Evolutionary conservation across 805 yeast genomes (phyloP), one percentile per base, ranked within the genome.

Genomic region (Schwanniomyces occidentalis): DNA sequence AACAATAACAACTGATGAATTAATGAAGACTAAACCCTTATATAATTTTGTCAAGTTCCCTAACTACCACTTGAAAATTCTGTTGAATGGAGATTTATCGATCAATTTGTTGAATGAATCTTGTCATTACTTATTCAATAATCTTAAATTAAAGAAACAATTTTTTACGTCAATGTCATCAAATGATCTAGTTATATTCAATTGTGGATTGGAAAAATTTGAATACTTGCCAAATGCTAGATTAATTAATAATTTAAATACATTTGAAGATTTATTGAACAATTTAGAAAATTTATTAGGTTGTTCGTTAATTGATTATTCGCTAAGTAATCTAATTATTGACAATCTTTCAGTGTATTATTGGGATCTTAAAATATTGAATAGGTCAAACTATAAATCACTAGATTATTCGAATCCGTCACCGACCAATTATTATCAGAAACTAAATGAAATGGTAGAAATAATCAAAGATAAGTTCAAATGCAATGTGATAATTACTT

Each of bases 261-360:
- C 21, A 5, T 28, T 34, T 10, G 30, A 34, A 3, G 21, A 34
- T 10, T 22, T 34, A 9, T 14, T 34, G 16, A 9, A 3, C 4
- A 17, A 16, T 23, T 15, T 34, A 9, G 24, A 24, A 15, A 28
- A 21, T 10, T 24, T 34, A 16, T 20, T 34, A 12, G n/a, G 9
- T 7, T 8, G 9, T 20, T 6, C 3, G n/a, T 27, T 20, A 9
- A 18, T 30, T 13, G 38, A 34, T 6, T 27, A 22, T 10, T 26
- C 16, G 12, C 44, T 56, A 20, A 45, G 46, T 20, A 55, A 56
- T 15, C 21, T 61, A 8, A 37, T 62, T 6, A 41, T 62, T 4
- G 62, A 62, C 20, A 59, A 59, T 41, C 24, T 65, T n/a, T 63
- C 70, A 2, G 46, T 54, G n/a, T 63, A 51, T 35, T 58, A 51